Evolutionary conservation across 441 rosid genomes (phyloP), one percentile per base, ranked within the genome.

Genomic region (Jatropha multifida): DNA sequence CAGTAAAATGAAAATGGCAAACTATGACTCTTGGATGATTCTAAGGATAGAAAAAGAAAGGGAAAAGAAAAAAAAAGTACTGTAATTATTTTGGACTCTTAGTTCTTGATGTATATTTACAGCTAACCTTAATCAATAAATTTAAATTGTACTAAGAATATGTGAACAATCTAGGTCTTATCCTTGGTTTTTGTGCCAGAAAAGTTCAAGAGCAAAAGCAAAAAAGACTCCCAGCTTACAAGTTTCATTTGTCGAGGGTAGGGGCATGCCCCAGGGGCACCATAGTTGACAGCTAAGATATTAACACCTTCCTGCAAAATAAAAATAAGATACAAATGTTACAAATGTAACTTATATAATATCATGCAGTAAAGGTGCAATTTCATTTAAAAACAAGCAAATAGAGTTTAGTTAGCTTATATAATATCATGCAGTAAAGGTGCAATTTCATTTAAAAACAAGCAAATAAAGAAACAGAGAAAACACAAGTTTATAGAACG

Each of bases 211-310:
- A 49, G 65, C 32, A 79, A 70, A 73, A 46, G 0, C 48, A 67
- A 74, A 79, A 64, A 46, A 40, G 38, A 65, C 64, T 27, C 17
- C 5, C 60, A 37, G 78, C 98, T 89, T 81, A 96, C 99, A 77
- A 88, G 85, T 90, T 87, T 92, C 82, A 83, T 74, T 68, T 84
- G 93, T 48, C 99, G 89, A 70, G 99, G 98, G 85, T 90, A 93
- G 38, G 88, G 84, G 77, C 99, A 95, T n/a, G 93, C 86, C 75
- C 90, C 94, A 73, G 94, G 91, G 76, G 97, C 80, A 77, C 99
- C 99, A 79, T 92, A 95, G 82, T 90, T 92, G 73, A 93, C 89
- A 20, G 95, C 94, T 85, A 95, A 85, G 75, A 95, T 79, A 84
- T 89, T 90, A 79, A 83, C 88, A 78, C 99, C 99, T 68, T 93